phyloP scores from a whole-genome alignment of 176 grass and related monocot genomes.

The Oryza rufipogon region DNA sequence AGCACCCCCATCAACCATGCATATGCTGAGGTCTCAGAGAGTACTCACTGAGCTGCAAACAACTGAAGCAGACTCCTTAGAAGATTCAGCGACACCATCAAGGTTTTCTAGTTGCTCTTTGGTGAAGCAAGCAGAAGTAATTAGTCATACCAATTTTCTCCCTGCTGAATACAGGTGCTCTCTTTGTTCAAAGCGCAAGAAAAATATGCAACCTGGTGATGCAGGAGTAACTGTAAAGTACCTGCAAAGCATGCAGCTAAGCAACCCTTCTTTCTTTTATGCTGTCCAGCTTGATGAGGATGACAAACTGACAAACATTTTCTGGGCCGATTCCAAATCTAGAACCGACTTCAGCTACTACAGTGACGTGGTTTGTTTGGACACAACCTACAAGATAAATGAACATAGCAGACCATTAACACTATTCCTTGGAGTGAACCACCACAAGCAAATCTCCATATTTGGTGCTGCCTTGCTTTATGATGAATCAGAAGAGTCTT shows the following conservation, averaged over 20 bases:
- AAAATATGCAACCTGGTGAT: constrained; percentile 82
- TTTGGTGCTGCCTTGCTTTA: constrained; percentile 87
- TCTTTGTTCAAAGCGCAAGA: constrained; percentile 77
- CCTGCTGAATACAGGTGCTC: constrained; percentile 74
- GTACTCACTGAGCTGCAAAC: constrained; percentile 74
- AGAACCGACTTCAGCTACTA: constrained; percentile 76
- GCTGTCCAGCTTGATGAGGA: constrained; percentile 87
- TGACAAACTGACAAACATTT: constrained; percentile 88
- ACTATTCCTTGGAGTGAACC: constrained; percentile 80
- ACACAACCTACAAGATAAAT: constrained; percentile 82
- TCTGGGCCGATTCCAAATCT: constrained; percentile 84
- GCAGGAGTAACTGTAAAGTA: constrained; percentile 77
- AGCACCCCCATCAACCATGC: constrained; percentile 87
- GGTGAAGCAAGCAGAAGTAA: constrained; percentile 33
- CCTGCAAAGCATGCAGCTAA: constrained; percentile 80
- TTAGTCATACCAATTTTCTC: constrained; percentile 53
- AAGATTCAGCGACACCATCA: constrained; percentile 64
- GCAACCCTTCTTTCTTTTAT: constrained; percentile 76
- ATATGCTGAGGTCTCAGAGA: constrained; percentile 92
- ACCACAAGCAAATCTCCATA: constrained; percentile 80
- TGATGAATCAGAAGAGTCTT: constrained; percentile 83
- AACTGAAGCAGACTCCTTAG: constrained; percentile 72
- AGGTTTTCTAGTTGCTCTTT: constrained; percentile 54
- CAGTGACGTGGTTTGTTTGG: constrained; percentile 80
- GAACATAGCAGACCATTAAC: constrained; percentile 71